Conservation (phyloP, 495 filamentous ascomycete genomes). For the Xylaria nigripes region DNA sequence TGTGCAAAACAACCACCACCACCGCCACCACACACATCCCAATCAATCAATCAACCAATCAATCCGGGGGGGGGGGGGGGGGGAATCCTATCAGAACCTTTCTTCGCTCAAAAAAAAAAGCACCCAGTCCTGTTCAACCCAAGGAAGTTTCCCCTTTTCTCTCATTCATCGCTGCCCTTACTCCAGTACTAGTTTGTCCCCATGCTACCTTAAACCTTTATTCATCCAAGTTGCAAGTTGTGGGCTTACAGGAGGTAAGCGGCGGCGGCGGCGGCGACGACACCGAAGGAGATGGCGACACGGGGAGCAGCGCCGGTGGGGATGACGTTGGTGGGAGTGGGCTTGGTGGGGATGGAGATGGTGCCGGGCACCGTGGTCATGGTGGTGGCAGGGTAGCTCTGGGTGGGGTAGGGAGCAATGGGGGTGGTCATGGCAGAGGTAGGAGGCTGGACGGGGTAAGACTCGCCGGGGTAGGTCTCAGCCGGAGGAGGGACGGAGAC, state of each 20-base stretch:
- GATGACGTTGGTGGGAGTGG: constrained; percentile 8
- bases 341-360: constrained; percentile 5
- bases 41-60: too few relatives aligned
- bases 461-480: constrained; percentile 1
- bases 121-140: not conserved
- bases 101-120: not conserved
- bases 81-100: constrained; percentile 4
- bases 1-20: too few relatives aligned
- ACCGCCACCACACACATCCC: too few relatives aligned
- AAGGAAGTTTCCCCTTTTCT: constrained; percentile 3
- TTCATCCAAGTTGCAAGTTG: not conserved
- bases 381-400: constrained; percentile 10
- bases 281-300: constrained; percentile 8
- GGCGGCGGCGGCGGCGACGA: constrained; percentile 9
- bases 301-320: constrained; percentile 10
- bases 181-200: too few relatives aligned
- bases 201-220: too few relatives aligned
- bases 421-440: not conserved
- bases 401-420: constrained; percentile 9
- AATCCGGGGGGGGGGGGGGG: too few relatives aligned
- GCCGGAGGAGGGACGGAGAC: too few relatives aligned
- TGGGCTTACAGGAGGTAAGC: constrained; percentile 11
- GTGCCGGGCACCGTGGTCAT: constrained; percentile 10
- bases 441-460: constrained; percentile 1
- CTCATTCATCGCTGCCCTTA: too few relatives aligned